Evolutionary conservation across 2,329 filamentous ascomycete species (phyloP).

Genomic region (Fusarium sp.): DNA sequence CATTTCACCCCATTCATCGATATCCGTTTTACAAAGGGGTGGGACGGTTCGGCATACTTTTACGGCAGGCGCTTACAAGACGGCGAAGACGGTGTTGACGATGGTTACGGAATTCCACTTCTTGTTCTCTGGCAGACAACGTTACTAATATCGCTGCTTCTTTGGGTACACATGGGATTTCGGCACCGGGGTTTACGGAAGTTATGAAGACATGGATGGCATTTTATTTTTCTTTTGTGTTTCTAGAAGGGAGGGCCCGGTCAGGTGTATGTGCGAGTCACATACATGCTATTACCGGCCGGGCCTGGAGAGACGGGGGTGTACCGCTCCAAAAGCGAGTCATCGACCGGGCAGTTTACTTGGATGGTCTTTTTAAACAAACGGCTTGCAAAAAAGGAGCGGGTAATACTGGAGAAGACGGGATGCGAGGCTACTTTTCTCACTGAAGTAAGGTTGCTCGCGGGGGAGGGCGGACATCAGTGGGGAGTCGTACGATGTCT

Average conservation of each 20-base stretch:
- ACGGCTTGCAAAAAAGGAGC: slow-evolving; percentile 40
- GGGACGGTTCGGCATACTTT: slow-evolving; percentile 46
- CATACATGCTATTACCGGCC: slow-evolving; percentile 21
- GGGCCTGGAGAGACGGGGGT: slow-evolving; percentile 40
- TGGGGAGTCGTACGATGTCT: slow-evolving; percentile 51
- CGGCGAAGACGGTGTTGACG: slow-evolving; percentile 50
- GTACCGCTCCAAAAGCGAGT: slow-evolving; percentile 42
- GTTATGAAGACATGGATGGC: slow-evolving; percentile 52
- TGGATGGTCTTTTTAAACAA: slow-evolving; percentile 33
- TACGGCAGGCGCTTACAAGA: slow-evolving; percentile 49
- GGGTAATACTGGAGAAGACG: slow-evolving; percentile 51
- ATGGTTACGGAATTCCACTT: slow-evolving; percentile 50
- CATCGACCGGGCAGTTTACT: slow-evolving; percentile 37
- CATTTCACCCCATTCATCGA: slow-evolving; percentile 41
- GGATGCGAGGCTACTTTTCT: slow-evolving; percentile 49
- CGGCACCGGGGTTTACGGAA: slow-evolving; percentile 48
- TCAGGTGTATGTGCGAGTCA: slow-evolving; percentile 22
- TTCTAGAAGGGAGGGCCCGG: slow-evolving; percentile 29
- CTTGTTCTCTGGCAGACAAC: slow-evolving; percentile 45
- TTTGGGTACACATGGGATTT: slow-evolving; percentile 48
- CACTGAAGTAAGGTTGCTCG: slow-evolving; percentile 41
- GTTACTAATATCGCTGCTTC: slow-evolving; percentile 46
- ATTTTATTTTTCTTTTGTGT: slow-evolving; percentile 44
- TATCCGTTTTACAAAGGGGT: slow-evolving; percentile 45
- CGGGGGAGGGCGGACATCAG: slow-evolving; percentile 41